phyloP scores from a whole-genome alignment of 1,284 basidiomycete genomes.

The Agroathelia rolfsii region DNA sequence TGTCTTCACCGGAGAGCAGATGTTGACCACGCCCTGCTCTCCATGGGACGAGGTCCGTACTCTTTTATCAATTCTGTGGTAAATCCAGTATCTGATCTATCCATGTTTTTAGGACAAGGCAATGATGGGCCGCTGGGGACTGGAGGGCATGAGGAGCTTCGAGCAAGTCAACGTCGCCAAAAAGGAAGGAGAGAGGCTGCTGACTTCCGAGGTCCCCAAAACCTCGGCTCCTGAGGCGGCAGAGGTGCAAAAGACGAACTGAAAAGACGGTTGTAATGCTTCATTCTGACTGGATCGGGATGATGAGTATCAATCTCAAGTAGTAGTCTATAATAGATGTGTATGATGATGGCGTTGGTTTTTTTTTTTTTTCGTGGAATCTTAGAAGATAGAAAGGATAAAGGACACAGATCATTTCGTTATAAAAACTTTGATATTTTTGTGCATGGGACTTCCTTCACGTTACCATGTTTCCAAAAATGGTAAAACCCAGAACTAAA shows the following conservation, averaged over 20 bases:
- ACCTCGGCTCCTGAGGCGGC: slow-evolving; percentile 1
- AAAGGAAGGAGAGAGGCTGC: slow-evolving; percentile 37
- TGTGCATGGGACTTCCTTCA: too few relatives aligned
- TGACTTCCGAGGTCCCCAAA: slow-evolving; percentile 9
- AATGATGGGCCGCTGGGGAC: slow-evolving; percentile 90
- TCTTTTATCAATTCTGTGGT: slow-evolving; percentile 4
- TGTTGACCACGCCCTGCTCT: slow-evolving; percentile 93
- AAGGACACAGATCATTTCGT: too few relatives aligned
- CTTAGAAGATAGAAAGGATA: too few relatives aligned
- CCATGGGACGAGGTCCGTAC: slow-evolving; percentile 72
- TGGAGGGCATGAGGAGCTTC: slow-evolving; percentile 86
- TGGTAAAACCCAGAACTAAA: too few relatives aligned
- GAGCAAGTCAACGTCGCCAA: slow-evolving; percentile 47
- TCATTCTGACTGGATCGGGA: slow-evolving; percentile 1
- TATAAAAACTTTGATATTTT: too few relatives aligned
- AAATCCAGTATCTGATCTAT: slow-evolving; percentile 9
- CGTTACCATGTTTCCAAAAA: too few relatives aligned
- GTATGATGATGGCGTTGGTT: too few relatives aligned
- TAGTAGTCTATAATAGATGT: background rate
- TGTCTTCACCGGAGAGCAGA: slow-evolving; percentile 94
- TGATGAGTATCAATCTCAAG: slow-evolving; percentile 1
- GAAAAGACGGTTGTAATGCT: background rate
- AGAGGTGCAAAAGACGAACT: background rate
- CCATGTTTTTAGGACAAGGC: slow-evolving; percentile 63
- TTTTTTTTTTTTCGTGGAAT: too few relatives aligned